phyloP scores from a whole-genome alignment of 1,284 basidiomycete species.

The Ganoderma meredithae region DNA sequence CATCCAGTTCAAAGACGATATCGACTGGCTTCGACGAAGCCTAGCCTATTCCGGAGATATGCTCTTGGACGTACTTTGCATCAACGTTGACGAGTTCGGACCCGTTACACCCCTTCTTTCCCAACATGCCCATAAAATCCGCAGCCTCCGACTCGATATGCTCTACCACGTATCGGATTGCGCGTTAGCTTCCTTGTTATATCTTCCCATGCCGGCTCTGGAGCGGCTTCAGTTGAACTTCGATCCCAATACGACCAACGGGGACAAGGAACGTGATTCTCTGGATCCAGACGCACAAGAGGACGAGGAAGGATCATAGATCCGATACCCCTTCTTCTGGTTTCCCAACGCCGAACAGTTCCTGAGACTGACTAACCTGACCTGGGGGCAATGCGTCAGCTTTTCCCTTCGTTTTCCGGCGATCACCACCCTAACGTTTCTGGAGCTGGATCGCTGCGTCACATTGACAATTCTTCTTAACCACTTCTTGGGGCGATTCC shows the following conservation, averaged over 20 bases:
- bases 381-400: neutral
- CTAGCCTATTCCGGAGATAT: neutral
- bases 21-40: neutral
- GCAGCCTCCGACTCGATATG: neutral
- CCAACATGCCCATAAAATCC: neutral
- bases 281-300: neutral
- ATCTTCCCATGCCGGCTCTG: neutral
- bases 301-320: neutral
- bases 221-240: neutral
- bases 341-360: neutral
- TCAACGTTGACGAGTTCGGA: neutral
- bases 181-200: neutral
- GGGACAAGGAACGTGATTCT: neutral
- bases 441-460: neutral
- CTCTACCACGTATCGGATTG: neutral
- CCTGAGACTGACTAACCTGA: neutral
- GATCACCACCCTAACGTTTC: neutral
- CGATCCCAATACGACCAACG: neutral
- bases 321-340: constrained; percentile 2
- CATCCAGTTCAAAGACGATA: neutral
- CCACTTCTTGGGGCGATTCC: neutral
- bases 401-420: neutral
- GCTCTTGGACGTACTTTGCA: neutral
- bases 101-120: neutral
- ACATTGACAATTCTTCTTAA: neutral